Base-by-base conservation (phyloP, 495 filamentous ascomycete genomes). In the Tuber melanosporum region DNA sequence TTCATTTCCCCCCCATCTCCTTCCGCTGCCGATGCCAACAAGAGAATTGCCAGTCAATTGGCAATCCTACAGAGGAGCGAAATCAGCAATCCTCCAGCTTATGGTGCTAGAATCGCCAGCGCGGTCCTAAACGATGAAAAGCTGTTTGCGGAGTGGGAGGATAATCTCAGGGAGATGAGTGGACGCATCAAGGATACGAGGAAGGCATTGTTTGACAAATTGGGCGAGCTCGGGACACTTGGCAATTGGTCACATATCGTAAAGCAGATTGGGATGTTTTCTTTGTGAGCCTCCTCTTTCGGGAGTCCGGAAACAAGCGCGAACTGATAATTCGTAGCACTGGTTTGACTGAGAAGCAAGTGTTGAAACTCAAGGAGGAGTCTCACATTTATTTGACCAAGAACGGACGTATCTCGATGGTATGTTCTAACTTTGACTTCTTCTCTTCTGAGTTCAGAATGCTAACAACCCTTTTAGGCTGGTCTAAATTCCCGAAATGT, bases 261-360 rank as follows among this genome's bases (percentile, higher is more conserved):
- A 14, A 91, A 95, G 78, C 95, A 99, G 88, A 99, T 99, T 84
- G 95, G 95, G 82, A 99, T 99, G 95, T 99, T 99, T 86, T 94
- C 92, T 83, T 99, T 96, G 80, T 82, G 70, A 76, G 80, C 73
- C 73, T 22, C 12, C 41, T 41, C 26, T 3, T 45, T 20, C n/a
- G n/a, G 17, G 17, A 57, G 19, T 10, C 26, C 43, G 17, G 26
- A 39, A 45, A 36, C 46, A 36, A 19, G 7, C 70, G 36, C 15
- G 46, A 72, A 17, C 69, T 74, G 19, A 79, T 20, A 70, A 73
- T 43, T 19, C 9, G 20, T 71, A 82, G 80, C 84, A 99, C 95
- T 3, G 95, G 95, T 0, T 84, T 99, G 84, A 91, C 84, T 1
- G 95, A 98, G 87, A 83, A 87, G 72, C 95, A 99, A 85, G 95